Percentiles rank a stretch among this genome's conserved stretches.
These are phyloP conservation scores for Biancaea sappan DNA, from an alignment of 306 rosid species.

Conservation along the genomic window DNA sequence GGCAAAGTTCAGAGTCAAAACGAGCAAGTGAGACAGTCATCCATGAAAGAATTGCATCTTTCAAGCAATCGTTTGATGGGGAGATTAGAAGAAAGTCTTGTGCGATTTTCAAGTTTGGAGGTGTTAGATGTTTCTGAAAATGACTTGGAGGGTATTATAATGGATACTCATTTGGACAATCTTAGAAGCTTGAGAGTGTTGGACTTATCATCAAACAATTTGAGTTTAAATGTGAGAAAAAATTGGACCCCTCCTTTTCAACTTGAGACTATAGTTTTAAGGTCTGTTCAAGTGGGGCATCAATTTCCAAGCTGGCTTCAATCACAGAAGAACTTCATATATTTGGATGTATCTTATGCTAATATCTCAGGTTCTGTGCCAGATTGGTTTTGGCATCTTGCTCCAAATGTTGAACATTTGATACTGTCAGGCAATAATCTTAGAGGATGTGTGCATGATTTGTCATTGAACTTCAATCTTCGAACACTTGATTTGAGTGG, in stretches of 20 bases:
- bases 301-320: constrained; percentile 36
- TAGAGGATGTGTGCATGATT: neutral
- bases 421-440: neutral
- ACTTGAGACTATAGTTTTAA: constrained; percentile 20
- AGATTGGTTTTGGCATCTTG: constrained; percentile 38
- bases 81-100: neutral
- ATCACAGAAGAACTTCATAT: constrained; percentile 1
- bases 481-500: neutral
- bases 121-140: constrained; percentile 8
- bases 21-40: neutral
- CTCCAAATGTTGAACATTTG: neutral
- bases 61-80: constrained; percentile 1
- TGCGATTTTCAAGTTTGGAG: neutral
- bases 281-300: neutral
- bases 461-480: constrained; percentile 17
- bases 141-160: constrained; percentile 8
- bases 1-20: neutral
- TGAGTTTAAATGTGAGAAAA: constrained; percentile 23
- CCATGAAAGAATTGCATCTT: constrained; percentile 21
- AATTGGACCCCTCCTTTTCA: constrained; percentile 28
- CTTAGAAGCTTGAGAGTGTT: constrained; percentile 10
- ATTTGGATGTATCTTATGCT: constrained; percentile 1
- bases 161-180: neutral
- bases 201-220: constrained; percentile 3
- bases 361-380: constrained; percentile 10